These are phyloP conservation scores for Chrysopogon serrulatus DNA, from an alignment of 176 grass and related monocot genomes.

Conservation along the genomic window DNA sequence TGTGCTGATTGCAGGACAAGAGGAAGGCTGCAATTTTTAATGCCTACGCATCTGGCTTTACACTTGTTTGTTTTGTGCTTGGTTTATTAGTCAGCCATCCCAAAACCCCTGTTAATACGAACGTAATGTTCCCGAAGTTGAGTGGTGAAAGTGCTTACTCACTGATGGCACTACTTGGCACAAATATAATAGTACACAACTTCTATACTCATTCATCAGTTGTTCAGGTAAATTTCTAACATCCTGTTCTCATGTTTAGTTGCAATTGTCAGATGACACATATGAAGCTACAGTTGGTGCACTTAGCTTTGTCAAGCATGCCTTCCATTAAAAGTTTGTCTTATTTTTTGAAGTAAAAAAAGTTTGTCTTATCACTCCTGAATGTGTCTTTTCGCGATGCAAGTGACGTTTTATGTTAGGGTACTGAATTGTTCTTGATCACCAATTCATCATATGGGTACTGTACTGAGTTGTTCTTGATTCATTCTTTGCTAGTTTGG, in stretches of 20 bases:
- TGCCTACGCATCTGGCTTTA: slow-evolving; percentile 47
- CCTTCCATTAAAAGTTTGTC: background rate
- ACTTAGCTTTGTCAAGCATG: background rate
- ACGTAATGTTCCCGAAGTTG: slow-evolving; percentile 77
- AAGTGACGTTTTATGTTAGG: background rate
- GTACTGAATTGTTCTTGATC: background rate
- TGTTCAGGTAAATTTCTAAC: slow-evolving; percentile 46
- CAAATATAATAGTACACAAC: slow-evolving; percentile 86
- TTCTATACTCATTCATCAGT: slow-evolving; percentile 80
- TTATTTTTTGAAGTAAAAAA: too few relatives aligned
- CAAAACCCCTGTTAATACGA: slow-evolving; percentile 46
- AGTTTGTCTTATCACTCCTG: background rate
- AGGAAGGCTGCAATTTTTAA: slow-evolving; percentile 35
- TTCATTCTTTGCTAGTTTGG: background rate
- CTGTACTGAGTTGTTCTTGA: background rate
- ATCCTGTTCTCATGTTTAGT: background rate
- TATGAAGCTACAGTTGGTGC: background rate
- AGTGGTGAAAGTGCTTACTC: slow-evolving; percentile 85
- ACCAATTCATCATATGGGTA: background rate
- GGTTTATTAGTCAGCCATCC: slow-evolving; percentile 78
- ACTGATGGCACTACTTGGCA: slow-evolving; percentile 81
- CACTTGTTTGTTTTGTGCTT: slow-evolving; percentile 68
- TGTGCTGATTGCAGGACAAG: slow-evolving; percentile 34
- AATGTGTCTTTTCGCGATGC: background rate
- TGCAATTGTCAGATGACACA: background rate